phyloP scores from a whole-genome alignment of 1,139 yeast species.

The Yamadazyma songkhlaensis region DNA sequence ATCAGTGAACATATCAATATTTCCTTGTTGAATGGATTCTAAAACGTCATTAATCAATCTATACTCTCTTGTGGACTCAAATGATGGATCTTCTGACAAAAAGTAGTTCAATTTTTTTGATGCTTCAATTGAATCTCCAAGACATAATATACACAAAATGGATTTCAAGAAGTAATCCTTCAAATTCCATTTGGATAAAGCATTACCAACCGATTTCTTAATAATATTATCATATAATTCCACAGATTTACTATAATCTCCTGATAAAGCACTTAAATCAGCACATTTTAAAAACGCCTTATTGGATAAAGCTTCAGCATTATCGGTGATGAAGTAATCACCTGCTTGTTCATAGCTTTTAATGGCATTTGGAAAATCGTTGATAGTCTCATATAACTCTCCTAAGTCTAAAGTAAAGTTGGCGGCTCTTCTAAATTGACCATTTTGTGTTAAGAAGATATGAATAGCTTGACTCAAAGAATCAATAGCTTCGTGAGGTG shows the following conservation, averaged over 20 bases:
- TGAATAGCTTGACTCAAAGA: constrained; percentile 76
- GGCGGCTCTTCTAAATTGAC: constrained; percentile 96
- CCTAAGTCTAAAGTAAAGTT: constrained; percentile 90
- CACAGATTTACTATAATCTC: constrained; percentile 70
- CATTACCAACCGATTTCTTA: constrained; percentile 70
- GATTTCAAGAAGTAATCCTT: constrained; percentile 89
- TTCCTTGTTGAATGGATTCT: constrained; percentile 75
- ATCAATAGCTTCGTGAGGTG: constrained; percentile 76
- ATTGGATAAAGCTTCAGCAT: constrained; percentile 87
- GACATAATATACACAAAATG: constrained; percentile 77
- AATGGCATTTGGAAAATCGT: constrained; percentile 67
- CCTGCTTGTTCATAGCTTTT: constrained; percentile 89
- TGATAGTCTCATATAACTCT: constrained; percentile 72
- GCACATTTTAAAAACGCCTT: constrained; percentile 90
- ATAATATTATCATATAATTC: constrained; percentile 76
- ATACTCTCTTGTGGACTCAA: constrained; percentile 76
- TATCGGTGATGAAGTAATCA: constrained; percentile 92
- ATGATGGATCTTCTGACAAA: constrained; percentile 70
- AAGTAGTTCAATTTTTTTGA: constrained; percentile 66
- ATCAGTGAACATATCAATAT: constrained; percentile 71
- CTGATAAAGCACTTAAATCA: constrained; percentile 77
- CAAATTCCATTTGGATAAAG: constrained; percentile 82
- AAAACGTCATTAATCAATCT: constrained; percentile 63
- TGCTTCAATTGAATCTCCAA: constrained; percentile 84
- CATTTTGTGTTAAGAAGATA: constrained; percentile 76